A percentile compares a stretch with the other conserved stretches of the same genome.
Evolutionary conservation across 2,329 filamentous ascomycete genomes (phyloP).

Genomic region (Colletotrichum nymphaeae): DNA sequence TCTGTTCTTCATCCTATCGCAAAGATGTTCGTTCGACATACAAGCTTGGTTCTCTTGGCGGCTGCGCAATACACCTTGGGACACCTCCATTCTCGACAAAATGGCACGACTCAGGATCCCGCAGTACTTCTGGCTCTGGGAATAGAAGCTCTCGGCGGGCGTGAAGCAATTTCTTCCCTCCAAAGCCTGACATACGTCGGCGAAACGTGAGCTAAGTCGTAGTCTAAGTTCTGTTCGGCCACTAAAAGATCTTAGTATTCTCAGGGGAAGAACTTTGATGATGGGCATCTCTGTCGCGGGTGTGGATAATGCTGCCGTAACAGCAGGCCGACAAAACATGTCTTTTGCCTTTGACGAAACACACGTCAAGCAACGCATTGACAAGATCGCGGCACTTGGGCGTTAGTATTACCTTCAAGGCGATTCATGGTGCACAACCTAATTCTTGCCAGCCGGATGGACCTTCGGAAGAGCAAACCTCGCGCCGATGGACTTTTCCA

Average conservation of each 20-base stretch:
- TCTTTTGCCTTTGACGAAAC: slow-evolving; percentile 6
- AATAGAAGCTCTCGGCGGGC: background rate
- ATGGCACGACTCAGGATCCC: background rate
- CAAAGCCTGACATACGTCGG: background rate
- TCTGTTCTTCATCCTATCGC: background rate
- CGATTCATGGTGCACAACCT: background rate
- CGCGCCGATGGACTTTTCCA: slow-evolving; percentile 29
- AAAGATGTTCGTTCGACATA: background rate
- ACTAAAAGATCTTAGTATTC: background rate
- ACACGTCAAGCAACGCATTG: background rate
- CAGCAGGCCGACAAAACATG: background rate
- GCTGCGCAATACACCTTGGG: background rate
- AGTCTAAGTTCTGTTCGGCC: background rate
- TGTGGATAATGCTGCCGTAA: background rate
- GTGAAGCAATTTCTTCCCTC: background rate
- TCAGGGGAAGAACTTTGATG: background rate
- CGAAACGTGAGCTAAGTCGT: background rate
- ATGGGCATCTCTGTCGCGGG: background rate
- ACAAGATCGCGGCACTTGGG: background rate
- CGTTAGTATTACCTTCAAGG: background rate
- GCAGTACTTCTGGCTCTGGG: background rate
- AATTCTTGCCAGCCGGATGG: background rate
- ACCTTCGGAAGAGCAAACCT: background rate
- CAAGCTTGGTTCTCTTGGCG: background rate
- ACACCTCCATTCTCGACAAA: background rate